Evolutionary conservation across 306 rosid species (phyloP).

Genomic region (Biancaea sappan): DNA sequence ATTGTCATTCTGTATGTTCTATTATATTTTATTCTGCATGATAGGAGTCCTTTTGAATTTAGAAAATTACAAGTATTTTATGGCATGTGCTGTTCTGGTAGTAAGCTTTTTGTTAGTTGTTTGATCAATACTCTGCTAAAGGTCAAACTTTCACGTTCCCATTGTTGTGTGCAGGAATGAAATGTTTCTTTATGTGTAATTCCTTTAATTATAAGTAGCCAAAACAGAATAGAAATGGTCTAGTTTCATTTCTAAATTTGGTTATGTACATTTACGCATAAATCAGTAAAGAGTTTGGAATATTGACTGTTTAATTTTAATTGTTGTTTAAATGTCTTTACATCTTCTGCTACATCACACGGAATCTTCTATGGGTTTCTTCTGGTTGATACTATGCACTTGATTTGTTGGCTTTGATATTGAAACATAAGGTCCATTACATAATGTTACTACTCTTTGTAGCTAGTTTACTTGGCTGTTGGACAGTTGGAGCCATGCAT

Average conservation of each 20-base stretch:
- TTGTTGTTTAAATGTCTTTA: neutral
- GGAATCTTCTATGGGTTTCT: too few relatives aligned
- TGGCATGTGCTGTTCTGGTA: neutral
- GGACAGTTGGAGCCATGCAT: slow-evolving; percentile 2
- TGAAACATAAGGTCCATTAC: neutral
- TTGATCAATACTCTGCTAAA: neutral
- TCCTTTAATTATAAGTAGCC: slow-evolving; percentile 14
- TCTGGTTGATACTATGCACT: neutral
- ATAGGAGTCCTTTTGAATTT: neutral
- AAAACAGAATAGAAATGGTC: neutral
- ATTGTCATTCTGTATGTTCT: slow-evolving; percentile 5
- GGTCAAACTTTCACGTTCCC: neutral
- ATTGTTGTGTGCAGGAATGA: neutral
- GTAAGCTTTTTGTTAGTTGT: neutral
- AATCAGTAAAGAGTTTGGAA: neutral
- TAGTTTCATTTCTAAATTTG: neutral
- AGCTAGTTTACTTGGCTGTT: neutral
- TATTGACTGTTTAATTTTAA: neutral
- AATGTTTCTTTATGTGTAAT: neutral
- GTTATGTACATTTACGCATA: neutral
- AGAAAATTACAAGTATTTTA: neutral
- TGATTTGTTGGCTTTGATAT: neutral
- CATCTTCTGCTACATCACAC: neutral
- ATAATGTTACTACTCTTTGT: neutral
- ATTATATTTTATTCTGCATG: neutral